phyloP scores from a whole-genome alignment of 768 basidiomycete species.

The Infundibulicybe gibba region DNA sequence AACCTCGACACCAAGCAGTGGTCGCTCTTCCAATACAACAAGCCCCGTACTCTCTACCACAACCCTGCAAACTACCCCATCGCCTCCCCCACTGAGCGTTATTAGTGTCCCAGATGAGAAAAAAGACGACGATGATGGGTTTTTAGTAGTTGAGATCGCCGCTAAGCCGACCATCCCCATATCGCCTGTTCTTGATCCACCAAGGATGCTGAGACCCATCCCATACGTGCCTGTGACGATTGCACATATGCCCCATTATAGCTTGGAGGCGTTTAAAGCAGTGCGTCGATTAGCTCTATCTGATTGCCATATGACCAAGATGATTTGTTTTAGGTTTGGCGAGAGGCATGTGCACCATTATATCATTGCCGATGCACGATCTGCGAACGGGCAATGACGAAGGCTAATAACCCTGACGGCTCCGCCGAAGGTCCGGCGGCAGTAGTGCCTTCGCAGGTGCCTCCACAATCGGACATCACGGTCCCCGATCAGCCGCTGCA shows the following conservation, averaged over 20 bases:
- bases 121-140: slow-evolving; percentile 31
- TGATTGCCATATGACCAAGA: slow-evolving; percentile 6
- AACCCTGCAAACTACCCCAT: slow-evolving; percentile 76
- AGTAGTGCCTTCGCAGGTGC: slow-evolving; percentile 14
- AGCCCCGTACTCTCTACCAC: slow-evolving; percentile 74
- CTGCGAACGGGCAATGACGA: slow-evolving; percentile 62
- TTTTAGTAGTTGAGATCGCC: slow-evolving; percentile 5
- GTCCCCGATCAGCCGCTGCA: slow-evolving; percentile 5
- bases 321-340: slow-evolving; percentile 51
- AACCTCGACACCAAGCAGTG: slow-evolving; percentile 36
- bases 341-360: slow-evolving; percentile 67
- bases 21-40: slow-evolving; percentile 52
- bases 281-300: slow-evolving; percentile 34
- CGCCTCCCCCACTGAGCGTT: slow-evolving; percentile 48
- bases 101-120: slow-evolving; percentile 22
- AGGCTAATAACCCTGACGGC: slow-evolving; percentile 41
- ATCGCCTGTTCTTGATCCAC: slow-evolving; percentile 45
- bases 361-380: slow-evolving; percentile 74
- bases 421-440: slow-evolving; percentile 24
- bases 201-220: slow-evolving; percentile 59
- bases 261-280: slow-evolving; percentile 50
- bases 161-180: slow-evolving; percentile 10
- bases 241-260: slow-evolving; percentile 52
- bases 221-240: slow-evolving; percentile 63
- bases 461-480: slow-evolving; percentile 8